Evolutionary conservation across 2,329 filamentous ascomycete species (phyloP), one percentile per base, ranked within the genome.

Genomic region (Diaporthe velutina): DNA sequence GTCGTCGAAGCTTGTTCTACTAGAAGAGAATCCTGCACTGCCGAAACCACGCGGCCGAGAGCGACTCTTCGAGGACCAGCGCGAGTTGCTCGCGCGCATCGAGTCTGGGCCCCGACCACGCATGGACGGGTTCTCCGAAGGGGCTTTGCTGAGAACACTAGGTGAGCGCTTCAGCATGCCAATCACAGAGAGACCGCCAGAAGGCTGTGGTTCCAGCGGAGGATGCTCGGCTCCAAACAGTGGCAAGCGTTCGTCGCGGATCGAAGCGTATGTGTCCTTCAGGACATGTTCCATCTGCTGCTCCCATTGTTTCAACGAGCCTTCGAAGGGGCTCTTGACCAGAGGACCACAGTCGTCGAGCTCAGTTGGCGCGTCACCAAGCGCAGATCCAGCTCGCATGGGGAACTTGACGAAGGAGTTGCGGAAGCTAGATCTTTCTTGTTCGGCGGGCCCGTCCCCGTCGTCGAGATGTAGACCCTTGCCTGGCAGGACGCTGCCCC

Each of bases 1-100:
- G 79, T 99, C 97, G 75, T 99, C 97, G 77, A 99, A 91, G 83
- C 96, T 98, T 13, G 96, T 98, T 68, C 96, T 91, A 81, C 95
- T 98, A 0, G 96, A 98, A 33, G 94, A 95, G 81, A 98, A 91
- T 17, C 94, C 95, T 54, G 93, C 96, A 68, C 91, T 90, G 54
- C 93, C 93, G 77, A 97, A 93, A 38, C 95, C 81, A 76, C 94
- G 90, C 33, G 93, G 93, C 61, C 96, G 89, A 1, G 95, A 98
- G 71, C 96, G 91, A 80, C 94, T 95, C 84, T 98, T 98, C 50
- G 94, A 94, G 58, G 91, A 90, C 94, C 95, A 98, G 71, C 95
- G 89, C 68, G 92, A 92, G 0, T 92, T 90, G 76, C 81, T 85
- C 13, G 83, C 82, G 75, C 89, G 86, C 73, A 83, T 78, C 74